Conservation (phyloP, 257 asterid genomes). For the Voacanga thouarsii region DNA sequence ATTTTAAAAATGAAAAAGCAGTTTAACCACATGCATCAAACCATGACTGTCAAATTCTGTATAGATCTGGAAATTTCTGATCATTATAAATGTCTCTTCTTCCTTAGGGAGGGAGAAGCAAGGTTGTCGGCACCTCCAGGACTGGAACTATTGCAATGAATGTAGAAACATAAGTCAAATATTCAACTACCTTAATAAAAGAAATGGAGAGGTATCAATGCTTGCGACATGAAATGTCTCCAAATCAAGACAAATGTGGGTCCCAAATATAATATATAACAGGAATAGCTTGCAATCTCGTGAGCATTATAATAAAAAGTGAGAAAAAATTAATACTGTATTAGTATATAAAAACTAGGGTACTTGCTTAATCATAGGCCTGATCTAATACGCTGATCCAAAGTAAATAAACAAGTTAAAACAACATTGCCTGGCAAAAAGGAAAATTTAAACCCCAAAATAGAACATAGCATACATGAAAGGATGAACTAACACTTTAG, state of each 20-base stretch:
- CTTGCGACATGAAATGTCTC: neutral
- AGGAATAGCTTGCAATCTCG: neutral
- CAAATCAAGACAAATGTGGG: neutral
- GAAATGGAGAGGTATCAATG: neutral
- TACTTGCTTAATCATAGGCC: neutral
- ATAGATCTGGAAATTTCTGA: neutral
- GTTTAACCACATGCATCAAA: neutral
- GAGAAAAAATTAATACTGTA: neutral
- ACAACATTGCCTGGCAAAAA: neutral
- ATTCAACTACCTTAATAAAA: neutral
- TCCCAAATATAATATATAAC: neutral
- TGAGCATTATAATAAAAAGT: neutral
- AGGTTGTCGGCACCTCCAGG: constrained; percentile 1
- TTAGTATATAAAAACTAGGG: neutral
- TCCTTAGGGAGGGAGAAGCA: neutral
- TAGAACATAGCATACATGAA: neutral
- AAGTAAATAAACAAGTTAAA: neutral
- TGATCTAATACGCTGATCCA: neutral
- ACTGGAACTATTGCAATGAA: neutral
- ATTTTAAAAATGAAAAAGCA: neutral
- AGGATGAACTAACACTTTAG: no score
- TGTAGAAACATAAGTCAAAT: neutral
- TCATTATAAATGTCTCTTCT: neutral
- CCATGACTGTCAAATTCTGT: neutral
- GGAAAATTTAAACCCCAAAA: neutral